Evolutionary conservation across 2,329 filamentous ascomycete species (phyloP).

Genomic region (Dactylellina drechsleri): DNA sequence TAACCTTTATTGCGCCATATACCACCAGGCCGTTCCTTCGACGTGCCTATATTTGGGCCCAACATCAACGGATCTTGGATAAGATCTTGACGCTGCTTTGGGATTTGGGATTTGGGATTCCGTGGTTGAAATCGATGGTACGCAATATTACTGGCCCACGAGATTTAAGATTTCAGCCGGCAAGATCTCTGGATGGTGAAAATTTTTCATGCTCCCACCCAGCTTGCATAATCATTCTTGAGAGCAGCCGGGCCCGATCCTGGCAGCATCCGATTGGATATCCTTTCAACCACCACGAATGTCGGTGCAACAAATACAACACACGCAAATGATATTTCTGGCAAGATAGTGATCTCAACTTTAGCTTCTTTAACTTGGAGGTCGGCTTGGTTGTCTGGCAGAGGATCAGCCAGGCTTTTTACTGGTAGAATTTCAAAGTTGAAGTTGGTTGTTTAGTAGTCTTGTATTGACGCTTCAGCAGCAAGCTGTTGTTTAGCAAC

Average conservation of each 20-base stretch:
- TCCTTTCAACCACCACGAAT: not conserved
- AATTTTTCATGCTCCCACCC: not conserved
- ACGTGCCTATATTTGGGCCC: constrained; percentile 41
- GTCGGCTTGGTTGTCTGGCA: too few species aligned
- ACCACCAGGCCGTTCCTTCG: constrained; percentile 17
- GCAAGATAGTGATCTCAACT: too few species aligned
- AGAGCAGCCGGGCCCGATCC: not conserved
- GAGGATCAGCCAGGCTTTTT: too few species aligned
- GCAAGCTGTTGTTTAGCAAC: too few species aligned
- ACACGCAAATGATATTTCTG: not conserved
- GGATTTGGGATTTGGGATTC: not conserved
- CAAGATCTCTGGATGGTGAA: constrained; percentile 1
- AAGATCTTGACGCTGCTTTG: constrained; percentile 22
- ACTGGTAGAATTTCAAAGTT: too few species aligned
- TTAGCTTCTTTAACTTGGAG: too few species aligned
- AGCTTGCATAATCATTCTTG: constrained; percentile 11
- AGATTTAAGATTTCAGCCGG: not conserved
- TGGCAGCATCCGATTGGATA: constrained; percentile 25
- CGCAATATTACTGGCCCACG: constrained; percentile 31
- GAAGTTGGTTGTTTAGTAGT: too few species aligned
- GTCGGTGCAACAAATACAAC: constrained; percentile 10
- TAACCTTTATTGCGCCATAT: constrained; percentile 47
- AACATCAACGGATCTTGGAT: constrained; percentile 28
- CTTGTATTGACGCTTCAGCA: too few species aligned
- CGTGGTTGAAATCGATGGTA: constrained; percentile 26